Evolutionary conservation across 805 yeast species (phyloP), one percentile per base, ranked within the genome.

Genomic region (Debaryomyces prosopidis): DNA sequence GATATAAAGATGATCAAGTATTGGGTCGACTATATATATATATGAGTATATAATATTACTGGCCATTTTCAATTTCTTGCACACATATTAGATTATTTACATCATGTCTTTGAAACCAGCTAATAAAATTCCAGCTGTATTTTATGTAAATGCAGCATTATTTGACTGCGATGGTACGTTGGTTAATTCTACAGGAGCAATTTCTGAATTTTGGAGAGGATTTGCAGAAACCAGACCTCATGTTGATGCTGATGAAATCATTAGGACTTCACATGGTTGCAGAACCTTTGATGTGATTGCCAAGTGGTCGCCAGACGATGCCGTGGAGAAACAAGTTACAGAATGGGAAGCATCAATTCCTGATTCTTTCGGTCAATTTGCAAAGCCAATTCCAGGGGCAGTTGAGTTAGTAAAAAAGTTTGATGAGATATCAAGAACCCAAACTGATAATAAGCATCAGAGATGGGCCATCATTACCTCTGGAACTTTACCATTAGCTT

Each of bases 401-500:
- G 65, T 60, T 15, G 64, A 60, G 48, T 49, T 60, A n/a, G 63
- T 60, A 36, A 57, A 54, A 43, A 42, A 49, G 9, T 58, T 60
- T 40, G 65, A 60, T 46, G 51, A 57, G 32, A 45, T 48, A 23
- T 59, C 64, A 34, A 51, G 43, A 36, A 49, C 48, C 15, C 41
- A 51, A 34, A 60, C 64, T 30, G 54, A 50, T 15, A 54, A 58
- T 51, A 51, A 48, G 37, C 48, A 56, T 44, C 65, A 60, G 43
- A 57, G 64, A 49, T 60, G 65, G 65, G 64, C 65, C 39, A 57
- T 60, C 42, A 63, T 60, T 36, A 60, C 65, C 9, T 60, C 65
- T 18, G 65, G 65, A 14, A 60, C 65, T 2, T 54, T 59, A 46
- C 65, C 65, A 4, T 58, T 60, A 55, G 65, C 65, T 44, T 54